These are phyloP conservation scores for Metarhizium anisopliae DNA, from an alignment of 2,329 filamentous ascomycete genomes.

Conservation along the genomic window DNA sequence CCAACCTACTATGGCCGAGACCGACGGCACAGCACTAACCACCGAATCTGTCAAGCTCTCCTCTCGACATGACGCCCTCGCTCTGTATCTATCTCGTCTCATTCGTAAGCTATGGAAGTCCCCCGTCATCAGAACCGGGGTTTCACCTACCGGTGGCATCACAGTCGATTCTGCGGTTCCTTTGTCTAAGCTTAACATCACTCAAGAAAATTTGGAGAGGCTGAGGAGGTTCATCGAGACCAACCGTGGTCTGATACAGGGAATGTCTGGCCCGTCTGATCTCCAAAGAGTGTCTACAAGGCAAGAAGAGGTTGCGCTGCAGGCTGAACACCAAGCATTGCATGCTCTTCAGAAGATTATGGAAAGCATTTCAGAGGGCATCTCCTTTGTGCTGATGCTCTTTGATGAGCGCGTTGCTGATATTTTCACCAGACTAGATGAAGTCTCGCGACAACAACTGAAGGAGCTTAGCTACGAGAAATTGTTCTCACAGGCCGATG, in stretches of 20 bases:
- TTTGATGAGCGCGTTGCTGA: slow-evolving; percentile 91
- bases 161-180: slow-evolving; percentile 59
- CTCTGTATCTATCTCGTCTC: slow-evolving; percentile 80
- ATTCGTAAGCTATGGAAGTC: slow-evolving; percentile 83
- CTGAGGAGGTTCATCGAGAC: slow-evolving; percentile 72
- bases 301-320: slow-evolving; percentile 84
- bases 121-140: slow-evolving; percentile 53
- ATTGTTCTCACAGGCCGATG: slow-evolving; percentile 70
- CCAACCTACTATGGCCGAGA: slow-evolving; percentile 73
- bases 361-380: slow-evolving; percentile 87
- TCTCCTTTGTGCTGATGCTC: slow-evolving; percentile 88
- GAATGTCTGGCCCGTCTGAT: slow-evolving; percentile 82
- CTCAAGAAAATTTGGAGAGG: slow-evolving; percentile 74
- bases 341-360: slow-evolving; percentile 80
- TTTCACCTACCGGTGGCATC: slow-evolving; percentile 48
- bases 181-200: slow-evolving; percentile 57
- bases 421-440: slow-evolving; percentile 69
- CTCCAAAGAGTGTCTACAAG: slow-evolving; percentile 69
- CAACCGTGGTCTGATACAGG: slow-evolving; percentile 91
- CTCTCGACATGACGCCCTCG: slow-evolving; percentile 79
- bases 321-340: slow-evolving; percentile 89
- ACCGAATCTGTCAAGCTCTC: slow-evolving; percentile 82
- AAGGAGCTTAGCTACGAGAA: slow-evolving; percentile 76
- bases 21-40: slow-evolving; percentile 59
- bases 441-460: slow-evolving; percentile 58